phyloP scores from a whole-genome alignment of 495 filamentous ascomycete species.

The Podospora fimiseda region DNA sequence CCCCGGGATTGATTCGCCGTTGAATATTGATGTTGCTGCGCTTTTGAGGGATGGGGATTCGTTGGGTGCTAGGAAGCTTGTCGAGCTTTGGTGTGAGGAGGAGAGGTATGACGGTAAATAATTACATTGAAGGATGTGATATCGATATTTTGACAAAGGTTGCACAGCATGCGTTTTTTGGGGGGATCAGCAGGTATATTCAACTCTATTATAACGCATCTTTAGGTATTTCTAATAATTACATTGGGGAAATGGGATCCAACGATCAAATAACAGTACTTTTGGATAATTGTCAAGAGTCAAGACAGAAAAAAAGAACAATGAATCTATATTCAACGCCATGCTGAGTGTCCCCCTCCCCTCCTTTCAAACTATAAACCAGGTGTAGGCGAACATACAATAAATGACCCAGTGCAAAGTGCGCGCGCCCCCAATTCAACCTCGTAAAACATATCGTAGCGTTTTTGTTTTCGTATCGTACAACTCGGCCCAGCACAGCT shows the following conservation, averaged over 20 bases:
- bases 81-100: constrained; percentile 67
- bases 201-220: too few relatives aligned
- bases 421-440: neutral
- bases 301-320: neutral
- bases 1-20: constrained; percentile 73
- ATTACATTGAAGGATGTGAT: neutral
- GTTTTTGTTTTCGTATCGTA: neutral
- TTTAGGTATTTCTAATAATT: too few relatives aligned
- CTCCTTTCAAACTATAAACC: neutral
- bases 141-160: too few relatives aligned
- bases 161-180: too few relatives aligned
- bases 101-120: constrained; percentile 41
- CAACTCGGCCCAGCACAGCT: neutral
- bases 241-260: too few relatives aligned
- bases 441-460: neutral
- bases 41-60: constrained; percentile 69
- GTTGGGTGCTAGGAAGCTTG: constrained; percentile 70
- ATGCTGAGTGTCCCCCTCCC: neutral
- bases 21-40: constrained; percentile 84
- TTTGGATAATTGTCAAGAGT: too few relatives aligned
- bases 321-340: neutral
- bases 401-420: neutral
- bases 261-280: too few relatives aligned
- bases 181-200: too few relatives aligned
- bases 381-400: neutral